Base-by-base conservation (phyloP, 1,139 yeast genomes). In the Schizosaccharomyces versatilis region DNA sequence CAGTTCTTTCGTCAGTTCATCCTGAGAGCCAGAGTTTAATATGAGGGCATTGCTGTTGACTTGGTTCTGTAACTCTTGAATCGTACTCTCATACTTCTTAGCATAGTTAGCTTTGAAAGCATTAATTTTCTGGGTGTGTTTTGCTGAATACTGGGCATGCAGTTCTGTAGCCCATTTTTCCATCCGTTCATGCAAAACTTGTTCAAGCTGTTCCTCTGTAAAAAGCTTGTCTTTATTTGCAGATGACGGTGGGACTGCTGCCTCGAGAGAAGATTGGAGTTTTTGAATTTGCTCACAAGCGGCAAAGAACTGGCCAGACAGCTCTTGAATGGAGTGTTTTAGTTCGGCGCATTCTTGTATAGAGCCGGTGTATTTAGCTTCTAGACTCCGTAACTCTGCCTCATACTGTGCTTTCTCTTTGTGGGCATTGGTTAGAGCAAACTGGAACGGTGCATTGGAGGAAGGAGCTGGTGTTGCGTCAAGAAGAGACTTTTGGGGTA, bases 131-230 rank as follows among this genome's bases (percentile, higher is more conserved):
- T 54, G 51, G 12, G 47, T 39, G 24, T 54, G 55, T 17, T 54
- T 54, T 19, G 52, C 54, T 3, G 55, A 54, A 40, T 54, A 54
- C 48, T 54, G 55, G 38, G 36, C 38, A 54, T 54, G 55, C n/a
- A 54, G 47, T 10, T 54, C 55, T 24, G 19, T 36, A 8, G 49
- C 49, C 10, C 19, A 32, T 19, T 44, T 44, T 19, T 44, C 49
- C 49, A 44, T 44, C 14, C 49, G 49, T 24, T 44, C 49, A 6
- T 44, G 49, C 19, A 44, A 14, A 9, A 44, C 5, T 36, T 44
- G 19, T 32, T 44, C 49, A 24, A 44, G 38, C 8, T 44, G 38
- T 32, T 44, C 49, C 38, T 44, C 38, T 10, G 49, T 44, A 44
- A 44, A n/a, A 1, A 44, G 38, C 38, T 32, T 44, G 14, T 24